phyloP scores from a whole-genome alignment of 306 rosid genomes.

The Cicer bijugum region DNA sequence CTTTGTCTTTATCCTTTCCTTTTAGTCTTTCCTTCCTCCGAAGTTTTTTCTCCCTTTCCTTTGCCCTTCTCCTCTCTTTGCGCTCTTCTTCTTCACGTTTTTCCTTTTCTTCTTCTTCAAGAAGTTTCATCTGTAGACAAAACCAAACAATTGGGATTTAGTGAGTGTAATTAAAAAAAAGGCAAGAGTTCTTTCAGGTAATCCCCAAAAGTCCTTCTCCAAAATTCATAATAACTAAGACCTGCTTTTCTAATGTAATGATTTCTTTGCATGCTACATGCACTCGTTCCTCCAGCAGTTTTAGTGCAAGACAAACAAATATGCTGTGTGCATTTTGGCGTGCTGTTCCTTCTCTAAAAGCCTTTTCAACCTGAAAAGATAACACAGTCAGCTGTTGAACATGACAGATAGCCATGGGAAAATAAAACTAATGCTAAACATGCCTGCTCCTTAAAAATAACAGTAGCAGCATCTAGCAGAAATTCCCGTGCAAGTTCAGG shows the following conservation, averaged over 20 bases:
- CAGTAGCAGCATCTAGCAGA: conserved; percentile 96
- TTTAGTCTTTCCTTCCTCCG: conserved; percentile 94
- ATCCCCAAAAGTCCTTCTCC: conserved; percentile 18
- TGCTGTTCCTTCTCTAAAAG: conserved; percentile 99
- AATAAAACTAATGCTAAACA: conserved; percentile 45
- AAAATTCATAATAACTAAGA: conserved; percentile 51
- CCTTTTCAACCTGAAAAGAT: conserved; percentile 90
- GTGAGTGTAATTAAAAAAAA: conserved; percentile 43
- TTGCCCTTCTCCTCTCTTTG: conserved; percentile 86
- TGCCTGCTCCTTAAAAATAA: conserved; percentile 97
- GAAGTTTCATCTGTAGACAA: conserved; percentile 84
- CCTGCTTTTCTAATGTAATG: conserved; percentile 95
- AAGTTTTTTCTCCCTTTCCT: conserved; percentile 92
- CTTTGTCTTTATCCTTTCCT: conserved; percentile 89
- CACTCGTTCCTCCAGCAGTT: conserved; percentile 94
- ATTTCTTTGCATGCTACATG: conserved; percentile 99
- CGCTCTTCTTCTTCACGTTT: conserved; percentile 99
- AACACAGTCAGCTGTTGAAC: conserved; percentile 44
- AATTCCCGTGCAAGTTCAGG: conserved; percentile 99
- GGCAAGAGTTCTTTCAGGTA: conserved; percentile 9
- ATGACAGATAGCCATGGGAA: conserved; percentile 22
- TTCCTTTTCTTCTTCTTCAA: conserved; percentile 99
- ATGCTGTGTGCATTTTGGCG: conserved; percentile 99
- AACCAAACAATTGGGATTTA: conserved; percentile 38
- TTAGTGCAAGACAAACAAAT: conserved; percentile 92